Base-by-base conservation (phyloP, 805 yeast genomes). In the Suhomyces faveliae region DNA sequence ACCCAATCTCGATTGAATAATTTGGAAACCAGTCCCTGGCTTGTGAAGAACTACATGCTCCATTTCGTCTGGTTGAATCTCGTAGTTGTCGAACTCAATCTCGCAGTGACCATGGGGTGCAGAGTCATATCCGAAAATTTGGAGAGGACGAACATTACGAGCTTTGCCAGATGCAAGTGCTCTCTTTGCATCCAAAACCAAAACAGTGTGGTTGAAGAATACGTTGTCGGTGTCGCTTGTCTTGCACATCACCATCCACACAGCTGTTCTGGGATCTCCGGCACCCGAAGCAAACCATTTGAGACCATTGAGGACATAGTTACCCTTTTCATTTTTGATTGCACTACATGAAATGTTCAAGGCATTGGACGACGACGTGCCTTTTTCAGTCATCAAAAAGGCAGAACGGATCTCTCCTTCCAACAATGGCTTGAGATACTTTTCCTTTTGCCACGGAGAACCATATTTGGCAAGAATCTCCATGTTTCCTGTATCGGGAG, bases 101-200 rank as follows among this genome's bases (percentile, higher is more conserved):
- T 82, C 86, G 67, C 79, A 78, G 58, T 83, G 87, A n/a, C 87
- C 87, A 59, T 82, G 87, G 3, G 87, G 87, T 22, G 86, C 85
- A 58, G 82, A 87, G 57, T 82, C 87, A 52, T 73, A 80, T 3
- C 87, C 87, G 57, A 79, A 76, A 1, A 82, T 80, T 15, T 57
- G 49, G 55, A 81, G 66, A 3, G 85, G 84, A 39, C 87, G 69
- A 27, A 76, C 62, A 25, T 80, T 53, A 22, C 57, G 67, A 41
- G 76, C 83, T 35, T 66, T 65, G 5, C 84, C 84, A 1, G 81
- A 66, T 2, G 74, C 73, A 46, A 79, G 53, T 0, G 80, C 81
- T 53, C 63, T 66, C 45, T 76, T 69, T 1, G 78, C 70, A 55
- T 83, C 86, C 33, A 83, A 63, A 27, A 81, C 73, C 35, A 82